Conservation (phyloP, 116 monocot species). For the Phalaenopsis hybrid region DNA sequence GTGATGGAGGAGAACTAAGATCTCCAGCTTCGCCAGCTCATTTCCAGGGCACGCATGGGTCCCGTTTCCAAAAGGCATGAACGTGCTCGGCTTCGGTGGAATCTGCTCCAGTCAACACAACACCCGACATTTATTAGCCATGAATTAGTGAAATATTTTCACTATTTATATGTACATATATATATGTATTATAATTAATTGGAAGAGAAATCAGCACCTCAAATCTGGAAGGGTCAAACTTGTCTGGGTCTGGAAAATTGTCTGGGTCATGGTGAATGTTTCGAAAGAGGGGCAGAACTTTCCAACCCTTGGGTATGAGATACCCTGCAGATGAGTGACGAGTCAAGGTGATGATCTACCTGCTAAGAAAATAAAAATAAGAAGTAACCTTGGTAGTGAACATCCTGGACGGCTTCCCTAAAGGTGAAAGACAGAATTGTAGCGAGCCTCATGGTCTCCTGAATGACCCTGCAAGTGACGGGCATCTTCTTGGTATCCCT, state of each 20-base stretch:
- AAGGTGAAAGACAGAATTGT: slow-evolving; percentile 89
- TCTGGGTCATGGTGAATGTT: slow-evolving; percentile 87
- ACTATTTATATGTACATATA: too few species aligned
- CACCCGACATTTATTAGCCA: too few species aligned
- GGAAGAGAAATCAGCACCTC: slow-evolving; percentile 31
- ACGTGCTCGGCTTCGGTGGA: slow-evolving; percentile 75
- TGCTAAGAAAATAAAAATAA: neutral
- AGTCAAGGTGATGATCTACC: too few species aligned
- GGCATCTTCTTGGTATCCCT: slow-evolving; percentile 75
- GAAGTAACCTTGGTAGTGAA: slow-evolving; percentile 62
- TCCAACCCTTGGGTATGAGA: slow-evolving; percentile 97
- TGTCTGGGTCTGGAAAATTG: slow-evolving; percentile 73
- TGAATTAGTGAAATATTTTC: too few species aligned
- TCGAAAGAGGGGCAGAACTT: slow-evolving; percentile 84
- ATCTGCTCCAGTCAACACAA: slow-evolving; percentile 23
- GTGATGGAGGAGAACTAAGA: slow-evolving; percentile 86
- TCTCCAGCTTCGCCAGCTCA: slow-evolving; percentile 90
- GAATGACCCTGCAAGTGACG: slow-evolving; percentile 74
- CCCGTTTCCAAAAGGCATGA: slow-evolving; percentile 93
- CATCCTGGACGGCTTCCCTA: slow-evolving; percentile 85
- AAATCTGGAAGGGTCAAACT: slow-evolving; percentile 91
- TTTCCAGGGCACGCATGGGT: slow-evolving; percentile 90
- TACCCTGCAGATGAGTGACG: slow-evolving; percentile 37
- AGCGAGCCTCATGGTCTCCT: slow-evolving; percentile 86
- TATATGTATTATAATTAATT: too few species aligned